phyloP scores from a whole-genome alignment of 805 yeast genomes.

The Yarrowia sp. region DNA sequence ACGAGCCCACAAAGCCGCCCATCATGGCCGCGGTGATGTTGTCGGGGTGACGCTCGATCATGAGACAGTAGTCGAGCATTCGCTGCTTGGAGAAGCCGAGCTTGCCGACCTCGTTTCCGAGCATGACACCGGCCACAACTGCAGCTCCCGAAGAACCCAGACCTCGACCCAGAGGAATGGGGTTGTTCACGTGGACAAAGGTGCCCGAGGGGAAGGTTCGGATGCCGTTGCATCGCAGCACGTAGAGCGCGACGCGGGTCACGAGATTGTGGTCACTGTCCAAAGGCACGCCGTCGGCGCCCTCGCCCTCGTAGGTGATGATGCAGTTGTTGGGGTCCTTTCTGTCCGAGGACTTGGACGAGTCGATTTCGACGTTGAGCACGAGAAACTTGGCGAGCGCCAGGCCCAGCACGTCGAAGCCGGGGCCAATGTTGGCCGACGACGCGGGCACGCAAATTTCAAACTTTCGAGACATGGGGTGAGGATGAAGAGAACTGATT shows the following conservation, averaged over 20 bases:
- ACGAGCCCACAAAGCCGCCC: slow-evolving; percentile 98
- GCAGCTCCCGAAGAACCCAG: slow-evolving; percentile 98
- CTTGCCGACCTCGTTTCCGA: slow-evolving; percentile 84
- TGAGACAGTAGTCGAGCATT: slow-evolving; percentile 90
- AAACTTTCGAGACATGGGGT: slow-evolving; percentile 58
- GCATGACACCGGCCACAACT: slow-evolving; percentile 92
- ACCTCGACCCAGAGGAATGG: slow-evolving; percentile 96
- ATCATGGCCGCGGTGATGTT: slow-evolving; percentile 98
- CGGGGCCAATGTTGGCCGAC: slow-evolving; percentile 98
- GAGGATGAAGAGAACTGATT: background rate
- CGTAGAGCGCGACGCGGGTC: slow-evolving; percentile 91
- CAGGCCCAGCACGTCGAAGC: slow-evolving; percentile 94
- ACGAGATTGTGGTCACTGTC: slow-evolving; percentile 80
- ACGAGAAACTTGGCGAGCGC: slow-evolving; percentile 80
- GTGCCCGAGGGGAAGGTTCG: slow-evolving; percentile 85
- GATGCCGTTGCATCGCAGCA: slow-evolving; percentile 81
- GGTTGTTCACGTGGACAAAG: slow-evolving; percentile 77
- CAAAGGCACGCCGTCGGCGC: slow-evolving; percentile 80
- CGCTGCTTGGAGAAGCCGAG: slow-evolving; percentile 77
- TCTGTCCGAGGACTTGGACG: slow-evolving; percentile 43
- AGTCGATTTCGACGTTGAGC: slow-evolving; percentile 70
- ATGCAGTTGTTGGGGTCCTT: slow-evolving; percentile 76
- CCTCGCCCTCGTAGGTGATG: slow-evolving; percentile 76
- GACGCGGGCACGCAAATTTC: slow-evolving; percentile 88
- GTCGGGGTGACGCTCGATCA: slow-evolving; percentile 99